phyloP scores from a whole-genome alignment of 2,329 filamentous ascomycete genomes.

The Westerdykella ornata region DNA sequence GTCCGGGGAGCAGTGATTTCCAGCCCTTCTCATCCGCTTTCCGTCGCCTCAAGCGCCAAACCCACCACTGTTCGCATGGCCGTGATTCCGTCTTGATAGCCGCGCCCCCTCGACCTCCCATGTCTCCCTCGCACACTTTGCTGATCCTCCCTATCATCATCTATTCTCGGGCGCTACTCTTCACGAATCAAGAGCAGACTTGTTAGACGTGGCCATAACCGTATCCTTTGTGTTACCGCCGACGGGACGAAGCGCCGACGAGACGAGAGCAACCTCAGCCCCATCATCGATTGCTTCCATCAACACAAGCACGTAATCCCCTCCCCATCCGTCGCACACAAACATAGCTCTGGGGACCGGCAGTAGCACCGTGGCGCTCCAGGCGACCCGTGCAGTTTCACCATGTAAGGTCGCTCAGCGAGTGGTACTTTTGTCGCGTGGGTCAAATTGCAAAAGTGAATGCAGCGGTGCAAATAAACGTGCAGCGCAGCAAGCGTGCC shows the following conservation, averaged over 20 bases:
- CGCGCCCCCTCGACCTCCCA: constrained; percentile 8
- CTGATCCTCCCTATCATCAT: too few relatives aligned
- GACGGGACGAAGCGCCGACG: background rate
- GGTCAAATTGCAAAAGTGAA: constrained; percentile 19
- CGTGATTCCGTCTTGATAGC: constrained; percentile 20
- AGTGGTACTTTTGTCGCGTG: constrained; percentile 33
- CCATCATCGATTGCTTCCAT: background rate
- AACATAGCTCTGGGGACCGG: too few relatives aligned
- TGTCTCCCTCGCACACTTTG: background rate
- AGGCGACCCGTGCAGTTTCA: background rate
- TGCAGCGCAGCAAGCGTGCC: constrained; percentile 36
- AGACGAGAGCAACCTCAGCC: background rate
- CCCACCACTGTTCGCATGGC: constrained; percentile 30
- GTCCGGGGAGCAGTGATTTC: background rate
- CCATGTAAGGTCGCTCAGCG: constrained; percentile 9
- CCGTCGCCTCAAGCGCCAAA: constrained; percentile 32
- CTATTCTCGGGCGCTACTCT: constrained; percentile 3
- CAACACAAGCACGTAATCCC: background rate
- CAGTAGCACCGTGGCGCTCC: background rate
- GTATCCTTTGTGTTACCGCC: background rate
- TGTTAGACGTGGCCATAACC: constrained; percentile 25
- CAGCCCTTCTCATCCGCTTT: background rate
- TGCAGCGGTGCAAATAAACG: constrained; percentile 38
- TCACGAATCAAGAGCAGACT: constrained; percentile 5
- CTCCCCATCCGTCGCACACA: background rate